These are phyloP conservation scores for Arctium lappa DNA, from an alignment of 129 eudicot genomes.

Conservation along the genomic window DNA sequence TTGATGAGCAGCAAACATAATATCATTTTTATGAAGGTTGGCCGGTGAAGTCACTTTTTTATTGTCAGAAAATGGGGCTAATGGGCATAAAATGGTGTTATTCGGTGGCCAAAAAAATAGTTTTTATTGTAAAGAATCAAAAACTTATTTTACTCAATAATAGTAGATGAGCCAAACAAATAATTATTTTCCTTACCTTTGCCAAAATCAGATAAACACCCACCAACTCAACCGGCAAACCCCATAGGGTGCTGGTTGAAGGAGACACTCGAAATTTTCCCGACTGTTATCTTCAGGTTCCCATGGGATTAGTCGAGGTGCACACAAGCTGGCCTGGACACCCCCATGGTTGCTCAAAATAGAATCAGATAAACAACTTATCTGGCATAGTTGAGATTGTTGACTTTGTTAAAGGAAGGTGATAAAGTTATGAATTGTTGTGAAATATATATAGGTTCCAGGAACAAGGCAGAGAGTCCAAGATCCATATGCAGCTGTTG, in stretches of 20 bases:
- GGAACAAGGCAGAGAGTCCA: constrained; percentile 45
- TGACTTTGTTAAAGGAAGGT: background rate
- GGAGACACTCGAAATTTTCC: too few relatives aligned
- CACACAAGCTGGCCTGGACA: too few relatives aligned
- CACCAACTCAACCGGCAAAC: too few relatives aligned
- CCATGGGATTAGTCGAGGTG: too few relatives aligned
- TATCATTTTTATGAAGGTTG: too few relatives aligned
- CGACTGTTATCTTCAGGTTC: too few relatives aligned
- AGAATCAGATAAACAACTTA: too few relatives aligned
- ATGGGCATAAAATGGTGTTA: background rate
- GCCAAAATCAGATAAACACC: too few relatives aligned
- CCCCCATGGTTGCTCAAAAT: too few relatives aligned
- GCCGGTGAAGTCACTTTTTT: background rate
- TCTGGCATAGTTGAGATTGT: too few relatives aligned
- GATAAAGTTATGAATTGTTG: background rate
- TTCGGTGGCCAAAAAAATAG: background rate
- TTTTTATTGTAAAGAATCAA: background rate
- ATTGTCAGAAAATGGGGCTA: background rate
- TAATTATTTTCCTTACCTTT: background rate
- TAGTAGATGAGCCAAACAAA: background rate
- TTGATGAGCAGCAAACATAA: background rate
- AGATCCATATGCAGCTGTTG: constrained; percentile 33
- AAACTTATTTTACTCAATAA: background rate
- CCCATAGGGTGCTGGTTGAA: too few relatives aligned
- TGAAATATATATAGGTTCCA: constrained; percentile 39